phyloP scores from a whole-genome alignment of 2,329 filamentous ascomycete species.

The Botrytis paeoniae region DNA sequence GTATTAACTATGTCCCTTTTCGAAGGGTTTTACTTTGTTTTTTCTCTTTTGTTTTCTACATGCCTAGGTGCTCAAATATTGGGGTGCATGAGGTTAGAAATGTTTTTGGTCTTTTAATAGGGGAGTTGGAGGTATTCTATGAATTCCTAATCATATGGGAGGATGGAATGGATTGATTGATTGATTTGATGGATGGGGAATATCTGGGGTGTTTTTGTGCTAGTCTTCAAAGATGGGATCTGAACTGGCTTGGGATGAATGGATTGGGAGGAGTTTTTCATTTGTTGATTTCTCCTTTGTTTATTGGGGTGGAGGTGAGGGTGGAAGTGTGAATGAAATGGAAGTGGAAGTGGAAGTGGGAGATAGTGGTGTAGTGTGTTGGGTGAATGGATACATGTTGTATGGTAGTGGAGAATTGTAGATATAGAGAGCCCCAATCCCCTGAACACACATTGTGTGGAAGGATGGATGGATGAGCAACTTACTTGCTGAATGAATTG shows the following conservation, averaged over 20 bases:
- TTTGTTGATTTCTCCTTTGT: constrained; percentile 1
- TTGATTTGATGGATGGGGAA: constrained; percentile 3
- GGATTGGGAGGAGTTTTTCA: not conserved
- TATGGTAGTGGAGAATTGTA: not conserved
- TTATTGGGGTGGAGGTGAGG: not conserved
- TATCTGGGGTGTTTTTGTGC: constrained; percentile 5
- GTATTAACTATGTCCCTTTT: constrained; percentile 17
- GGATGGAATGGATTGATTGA: constrained; percentile 10
- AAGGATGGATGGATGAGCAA: not conserved
- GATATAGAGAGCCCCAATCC: not conserved
- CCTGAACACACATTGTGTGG: not conserved
- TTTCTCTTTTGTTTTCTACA: constrained; percentile 10
- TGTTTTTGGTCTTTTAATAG: constrained; percentile 11
- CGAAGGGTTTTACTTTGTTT: not conserved
- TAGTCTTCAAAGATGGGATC: not conserved
- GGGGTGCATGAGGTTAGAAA: constrained; percentile 4
- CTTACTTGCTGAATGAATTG: constrained; percentile 2
- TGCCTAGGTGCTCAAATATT: constrained; percentile 4
- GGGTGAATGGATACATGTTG: not conserved
- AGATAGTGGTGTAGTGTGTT: not conserved
- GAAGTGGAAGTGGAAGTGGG: not conserved
- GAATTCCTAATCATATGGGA: not conserved
- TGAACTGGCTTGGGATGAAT: constrained; percentile 1
- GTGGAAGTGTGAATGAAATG: not conserved
- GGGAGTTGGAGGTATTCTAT: not conserved